Evolutionary conservation across 192 early-diverging fungal genomes (phyloP).

Genomic region (Phycomyces nitens): DNA sequence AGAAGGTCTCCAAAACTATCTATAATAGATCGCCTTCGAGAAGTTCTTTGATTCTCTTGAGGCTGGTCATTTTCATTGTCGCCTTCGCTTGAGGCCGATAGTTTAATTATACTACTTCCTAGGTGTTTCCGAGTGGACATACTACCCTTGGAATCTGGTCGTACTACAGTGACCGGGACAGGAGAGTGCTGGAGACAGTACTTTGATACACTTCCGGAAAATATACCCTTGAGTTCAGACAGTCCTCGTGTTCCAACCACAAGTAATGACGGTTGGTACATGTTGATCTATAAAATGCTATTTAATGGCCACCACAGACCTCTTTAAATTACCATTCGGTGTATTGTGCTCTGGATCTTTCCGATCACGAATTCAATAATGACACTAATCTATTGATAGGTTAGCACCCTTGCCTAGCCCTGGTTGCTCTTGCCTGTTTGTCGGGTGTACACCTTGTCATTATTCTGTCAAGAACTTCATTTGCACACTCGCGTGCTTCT

Average conservation of each 20-base stretch:
- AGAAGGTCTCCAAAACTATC: no score
- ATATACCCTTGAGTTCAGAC: conserved; percentile 58
- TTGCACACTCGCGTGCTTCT: conserved; percentile 28
- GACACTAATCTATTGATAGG: conserved; percentile 43
- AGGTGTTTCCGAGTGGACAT: no score
- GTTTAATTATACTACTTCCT: no score
- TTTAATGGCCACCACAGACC: neutral
- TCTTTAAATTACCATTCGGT: conserved; percentile 37
- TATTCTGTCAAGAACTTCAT: conserved; percentile 22
- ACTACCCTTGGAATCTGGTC: conserved; percentile 21
- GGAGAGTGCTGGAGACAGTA: conserved; percentile 63
- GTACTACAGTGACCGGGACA: conserved; percentile 61
- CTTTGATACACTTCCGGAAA: conserved; percentile 61
- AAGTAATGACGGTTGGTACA: conserved; percentile 60
- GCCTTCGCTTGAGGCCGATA: no score
- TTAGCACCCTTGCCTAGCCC: no score
- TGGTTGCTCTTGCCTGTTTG: conserved; percentile 13
- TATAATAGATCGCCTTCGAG: no score
- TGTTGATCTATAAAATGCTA: conserved; percentile 33
- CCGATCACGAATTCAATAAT: conserved; percentile 47
- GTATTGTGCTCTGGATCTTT: conserved; percentile 46
- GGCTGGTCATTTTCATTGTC: no score
- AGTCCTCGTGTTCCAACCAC: conserved; percentile 67
- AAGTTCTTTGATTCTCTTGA: no score
- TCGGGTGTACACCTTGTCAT: conserved; percentile 11